Percentiles rank a stretch among this genome's conserved stretches.
Conservation (phyloP, 805 yeast species). For the Yamadazyma paraphyllophila region DNA sequence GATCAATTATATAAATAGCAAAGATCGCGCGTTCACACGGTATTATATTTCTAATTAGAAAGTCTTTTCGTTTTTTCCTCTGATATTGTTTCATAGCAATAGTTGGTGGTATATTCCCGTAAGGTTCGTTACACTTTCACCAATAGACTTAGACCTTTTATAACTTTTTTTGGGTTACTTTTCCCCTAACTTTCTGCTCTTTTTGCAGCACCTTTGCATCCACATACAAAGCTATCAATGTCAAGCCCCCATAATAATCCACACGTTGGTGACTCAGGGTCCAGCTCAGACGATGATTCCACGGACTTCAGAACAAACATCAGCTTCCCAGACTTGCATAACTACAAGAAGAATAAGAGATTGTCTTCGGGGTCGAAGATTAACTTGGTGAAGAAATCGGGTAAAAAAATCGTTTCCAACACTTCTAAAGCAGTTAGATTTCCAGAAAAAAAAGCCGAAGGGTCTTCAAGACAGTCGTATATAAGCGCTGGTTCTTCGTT, state of each 20-base stretch:
- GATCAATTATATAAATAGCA: background rate
- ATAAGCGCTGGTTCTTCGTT: conserved; percentile 26
- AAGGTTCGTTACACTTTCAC: too few relatives aligned
- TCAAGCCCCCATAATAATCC: too few relatives aligned
- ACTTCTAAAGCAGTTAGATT: conserved; percentile 12
- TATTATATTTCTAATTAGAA: background rate
- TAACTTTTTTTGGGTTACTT: too few relatives aligned
- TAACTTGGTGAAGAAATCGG: conserved; percentile 26
- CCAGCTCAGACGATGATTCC: conserved; percentile 34
- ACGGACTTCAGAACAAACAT: conserved; percentile 25
- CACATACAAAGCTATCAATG: background rate
- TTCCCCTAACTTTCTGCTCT: background rate
- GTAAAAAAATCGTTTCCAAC: conserved; percentile 17
- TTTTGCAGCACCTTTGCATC: background rate
- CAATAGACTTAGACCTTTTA: too few relatives aligned
- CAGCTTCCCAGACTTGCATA: conserved; percentile 29
- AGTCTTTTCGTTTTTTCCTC: too few relatives aligned
- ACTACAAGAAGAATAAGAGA: conserved; percentile 17
- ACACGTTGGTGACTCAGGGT: conserved; percentile 1
- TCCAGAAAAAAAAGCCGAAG: conserved; percentile 27
- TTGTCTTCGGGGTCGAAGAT: conserved; percentile 14
- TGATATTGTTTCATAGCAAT: too few relatives aligned
- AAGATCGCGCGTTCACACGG: background rate
- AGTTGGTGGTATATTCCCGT: too few relatives aligned
- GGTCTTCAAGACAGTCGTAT: conserved; percentile 25